Base-by-base conservation (phyloP, 768 basidiomycete genomes). In the Exsudoporus frostii region DNA sequence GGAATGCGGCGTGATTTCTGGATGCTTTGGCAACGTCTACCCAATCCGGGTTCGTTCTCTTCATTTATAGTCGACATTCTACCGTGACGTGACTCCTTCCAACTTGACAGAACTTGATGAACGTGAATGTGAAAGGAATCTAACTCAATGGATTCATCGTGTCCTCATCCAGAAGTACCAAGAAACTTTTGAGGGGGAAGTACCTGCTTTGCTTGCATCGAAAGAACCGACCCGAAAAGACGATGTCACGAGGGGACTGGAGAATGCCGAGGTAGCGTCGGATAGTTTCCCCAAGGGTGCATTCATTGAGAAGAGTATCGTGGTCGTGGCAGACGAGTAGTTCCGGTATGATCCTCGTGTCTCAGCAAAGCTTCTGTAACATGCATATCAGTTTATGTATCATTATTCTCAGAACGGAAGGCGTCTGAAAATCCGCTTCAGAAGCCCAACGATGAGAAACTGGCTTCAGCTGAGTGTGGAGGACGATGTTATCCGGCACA, bases 161-260 rank as follows among this genome's bases (percentile, higher is more conserved):
- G 11, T 0, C 15, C 3, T 65, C 19, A 42, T 57, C 2, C 56
- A 61, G 5, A 77, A 77, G 56, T 74, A 76, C 62, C 43, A 48
- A 3, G 66, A 67, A 7, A 73, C 67, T 5, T 83, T 84, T 65
- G 73, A 73, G 44, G 59, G 61, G 11, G 68, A 64, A 6, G 48
- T 82, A 2, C 75, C 77, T 0, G 60, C 62, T 15, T 63, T 69
- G 45, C 47, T 84, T 14, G 76, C 73, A 3, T 70, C 63, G 9
- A 81, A 80, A 5, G 73, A 81, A 56, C 55, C 82, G 46, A 77
- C 74, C 57, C 73, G 75, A 54, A 64, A 56, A 7, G 82, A 84
- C 53, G 73, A 81, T 40, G 50, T 80, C 1, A 71, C 64, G 6
- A 63, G 64, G 9, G 82, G 81, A 0, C 55, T 84, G 29, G 78